These are phyloP conservation scores for Neltuma alba DNA, from an alignment of 306 rosid species.

Conservation along the genomic window DNA sequence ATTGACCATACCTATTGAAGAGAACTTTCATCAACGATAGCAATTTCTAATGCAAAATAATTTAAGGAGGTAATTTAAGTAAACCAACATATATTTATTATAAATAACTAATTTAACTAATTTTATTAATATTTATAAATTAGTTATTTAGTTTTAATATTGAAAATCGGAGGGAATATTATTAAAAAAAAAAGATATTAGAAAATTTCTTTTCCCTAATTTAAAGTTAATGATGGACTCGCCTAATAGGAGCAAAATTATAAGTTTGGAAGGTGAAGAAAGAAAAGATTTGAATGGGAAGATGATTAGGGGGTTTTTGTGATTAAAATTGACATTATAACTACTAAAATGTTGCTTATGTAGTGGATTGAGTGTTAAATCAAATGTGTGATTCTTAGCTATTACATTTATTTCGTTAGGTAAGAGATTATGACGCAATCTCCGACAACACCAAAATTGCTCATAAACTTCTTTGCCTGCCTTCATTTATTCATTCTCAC, in stretches of 20 bases:
- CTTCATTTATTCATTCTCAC: slow-evolving; percentile 32
- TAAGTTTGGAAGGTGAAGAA: not conserved
- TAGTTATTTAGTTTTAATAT: no score
- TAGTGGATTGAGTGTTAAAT: slow-evolving; percentile 37
- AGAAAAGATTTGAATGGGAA: not conserved
- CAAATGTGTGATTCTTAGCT: slow-evolving; percentile 31
- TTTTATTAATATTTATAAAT: no score
- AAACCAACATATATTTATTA: no score
- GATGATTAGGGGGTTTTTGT: slow-evolving; percentile 29
- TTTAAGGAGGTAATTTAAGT: no score
- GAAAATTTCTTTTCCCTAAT: not conserved
- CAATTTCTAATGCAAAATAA: no score
- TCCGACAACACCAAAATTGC: slow-evolving; percentile 37
- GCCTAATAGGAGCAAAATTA: not conserved
- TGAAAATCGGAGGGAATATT: no score
- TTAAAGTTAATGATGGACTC: not conserved
- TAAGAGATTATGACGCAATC: slow-evolving; percentile 38
- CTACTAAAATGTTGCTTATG: slow-evolving; percentile 35
- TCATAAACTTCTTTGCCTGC: slow-evolving; percentile 18
- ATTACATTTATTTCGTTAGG: slow-evolving; percentile 31
- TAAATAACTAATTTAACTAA: no score
- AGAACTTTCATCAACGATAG: no score
- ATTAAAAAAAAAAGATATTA: not conserved
- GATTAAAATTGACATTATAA: slow-evolving; percentile 45
- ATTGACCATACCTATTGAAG: no score